Conservation (phyloP, 2,329 filamentous ascomycete species). For the Teratosphaeria destructans region DNA sequence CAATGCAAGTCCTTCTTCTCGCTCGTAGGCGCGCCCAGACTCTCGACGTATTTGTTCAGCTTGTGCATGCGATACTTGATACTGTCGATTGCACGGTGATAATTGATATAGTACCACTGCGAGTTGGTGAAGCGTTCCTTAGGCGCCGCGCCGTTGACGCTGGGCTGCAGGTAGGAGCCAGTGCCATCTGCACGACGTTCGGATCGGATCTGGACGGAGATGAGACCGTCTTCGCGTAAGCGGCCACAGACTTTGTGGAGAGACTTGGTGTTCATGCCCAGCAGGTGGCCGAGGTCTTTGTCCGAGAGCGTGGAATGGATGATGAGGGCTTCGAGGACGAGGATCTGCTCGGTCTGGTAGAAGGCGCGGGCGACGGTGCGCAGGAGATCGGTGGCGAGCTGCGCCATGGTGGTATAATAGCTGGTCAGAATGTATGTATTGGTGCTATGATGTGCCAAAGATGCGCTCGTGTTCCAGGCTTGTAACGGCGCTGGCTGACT, state of each 20-base stretch:
- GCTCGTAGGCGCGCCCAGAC: conserved; percentile 61
- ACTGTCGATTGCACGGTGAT: conserved; percentile 84
- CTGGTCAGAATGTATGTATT: not conserved
- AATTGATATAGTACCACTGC: conserved; percentile 96
- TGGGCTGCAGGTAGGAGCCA: conserved; percentile 9
- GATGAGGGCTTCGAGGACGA: conserved; percentile 70
- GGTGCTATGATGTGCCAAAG: not conserved
- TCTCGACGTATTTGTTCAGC: conserved; percentile 80
- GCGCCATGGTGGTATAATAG: conserved; percentile 29
- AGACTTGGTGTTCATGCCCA: conserved; percentile 84
- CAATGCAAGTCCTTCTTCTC: conserved; percentile 93
- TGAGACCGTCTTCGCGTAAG: conserved; percentile 74
- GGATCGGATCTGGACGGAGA: conserved; percentile 57
- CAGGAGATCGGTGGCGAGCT: conserved; percentile 66
- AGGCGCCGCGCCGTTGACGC: conserved; percentile 10
- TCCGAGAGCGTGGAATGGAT: conserved; percentile 67
- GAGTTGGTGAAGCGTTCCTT: conserved; percentile 37
- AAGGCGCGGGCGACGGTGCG: conserved; percentile 79
- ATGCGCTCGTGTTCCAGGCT: not conserved
- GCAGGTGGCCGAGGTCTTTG: conserved; percentile 75
- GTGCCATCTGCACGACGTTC: conserved; percentile 26
- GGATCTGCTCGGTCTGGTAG: conserved; percentile 73
- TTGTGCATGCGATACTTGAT: conserved; percentile 91
- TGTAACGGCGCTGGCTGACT: not conserved
- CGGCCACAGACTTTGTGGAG: conserved; percentile 80